Percentiles rank a stretch among this genome's conserved stretches.
Conservation (phyloP, 257 asterid genomes). For the Nicotiana otophora region DNA sequence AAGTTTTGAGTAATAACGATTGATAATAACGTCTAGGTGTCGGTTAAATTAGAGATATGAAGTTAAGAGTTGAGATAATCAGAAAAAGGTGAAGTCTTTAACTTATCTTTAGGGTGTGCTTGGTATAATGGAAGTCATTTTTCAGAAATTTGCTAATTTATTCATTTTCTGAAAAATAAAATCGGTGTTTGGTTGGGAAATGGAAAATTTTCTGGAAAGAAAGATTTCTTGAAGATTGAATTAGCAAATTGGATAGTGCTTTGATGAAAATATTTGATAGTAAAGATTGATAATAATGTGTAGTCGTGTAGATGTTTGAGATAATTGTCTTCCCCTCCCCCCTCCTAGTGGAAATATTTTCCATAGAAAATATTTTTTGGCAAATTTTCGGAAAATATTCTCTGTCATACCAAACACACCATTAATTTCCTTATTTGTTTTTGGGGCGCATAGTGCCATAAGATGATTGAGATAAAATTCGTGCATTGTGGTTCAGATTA, state of each 20-base stretch:
- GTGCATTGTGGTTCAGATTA: neutral
- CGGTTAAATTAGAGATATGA: no score
- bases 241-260: neutral
- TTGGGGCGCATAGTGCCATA: neutral
- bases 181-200: neutral
- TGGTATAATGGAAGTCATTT: neutral
- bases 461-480: neutral
- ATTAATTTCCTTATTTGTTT: neutral
- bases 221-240: neutral
- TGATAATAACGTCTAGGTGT: no score
- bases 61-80: constrained; percentile 6
- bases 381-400: neutral
- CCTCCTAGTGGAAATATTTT: neutral
- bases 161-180: neutral
- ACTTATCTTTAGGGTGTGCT: neutral
- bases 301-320: neutral
- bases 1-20: no score
- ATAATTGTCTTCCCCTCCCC: neutral
- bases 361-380: neutral
- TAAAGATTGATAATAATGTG: neutral
- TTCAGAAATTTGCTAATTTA: neutral
- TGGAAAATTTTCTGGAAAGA: neutral
- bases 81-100: constrained; percentile 61
- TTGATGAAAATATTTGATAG: neutral
- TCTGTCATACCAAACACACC: neutral